Base-by-base conservation (phyloP, 1,284 basidiomycete species). In the Malassezia equina region DNA sequence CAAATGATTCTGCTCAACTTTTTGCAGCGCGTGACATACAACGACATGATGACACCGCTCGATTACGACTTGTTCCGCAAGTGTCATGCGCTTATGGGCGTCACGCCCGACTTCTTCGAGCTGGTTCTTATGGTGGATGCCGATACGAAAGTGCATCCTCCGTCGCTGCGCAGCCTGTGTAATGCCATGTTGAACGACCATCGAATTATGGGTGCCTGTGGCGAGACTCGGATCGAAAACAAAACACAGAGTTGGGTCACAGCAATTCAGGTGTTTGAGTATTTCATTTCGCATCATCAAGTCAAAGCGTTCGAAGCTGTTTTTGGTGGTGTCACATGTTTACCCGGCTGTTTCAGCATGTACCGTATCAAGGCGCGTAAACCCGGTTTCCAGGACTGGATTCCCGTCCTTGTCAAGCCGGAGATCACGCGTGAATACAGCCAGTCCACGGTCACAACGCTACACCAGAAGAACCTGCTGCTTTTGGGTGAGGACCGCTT, bases 1-100 rank as follows among this genome's bases (percentile, higher is more conserved):
- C 94, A 98, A 75, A 85, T 99, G 68, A 88, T 99, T 68, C 80
- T 99, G 65, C 98, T 99, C 93, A 95, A 95, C 78, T 99, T 99
- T 77, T 95, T 98, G 79, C 91, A 90, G 51, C 84, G 88, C 44
- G 90, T 96, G 67, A 99, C 94, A 12, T 99, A 96, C 78, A 96
- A 98, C 75, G 94, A 98, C 74, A 86, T 90, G 60, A 98, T 98
- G 91, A 83, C 83, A 15, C 94, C 94, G 9, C 81, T 99, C 67
- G 94, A 98, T 75, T 98, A 90, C 73, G 94, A 98, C 76, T 80
- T 99, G 19, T 99, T 99, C 81, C 83, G 93, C 57, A 98, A 98
- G 79, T 83, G 91, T 7, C 90, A 96, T 67, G 81, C 87, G 39
- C 81, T 98, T 44, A 96, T 95, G 88, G 93, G 94, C 34, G 88